Conservation (phyloP, 176 grass and related monocot genomes). For the Bonia amplexicaulis region DNA sequence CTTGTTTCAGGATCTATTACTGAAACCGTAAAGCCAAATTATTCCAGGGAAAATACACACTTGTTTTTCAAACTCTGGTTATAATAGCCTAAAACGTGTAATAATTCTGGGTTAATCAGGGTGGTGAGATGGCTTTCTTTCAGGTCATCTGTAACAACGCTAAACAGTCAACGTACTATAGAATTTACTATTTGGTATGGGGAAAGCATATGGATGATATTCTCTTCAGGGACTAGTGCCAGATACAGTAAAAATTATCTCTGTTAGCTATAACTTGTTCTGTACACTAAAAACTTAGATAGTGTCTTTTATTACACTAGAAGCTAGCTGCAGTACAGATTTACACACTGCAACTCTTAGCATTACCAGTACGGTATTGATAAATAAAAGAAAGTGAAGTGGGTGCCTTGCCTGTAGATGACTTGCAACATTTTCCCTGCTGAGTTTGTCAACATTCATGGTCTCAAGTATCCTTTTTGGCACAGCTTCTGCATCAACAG, state of each 20-base stretch:
- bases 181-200: not conserved
- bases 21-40: not conserved
- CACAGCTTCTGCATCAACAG: slow-evolving; percentile 69
- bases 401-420: slow-evolving; percentile 72
- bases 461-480: slow-evolving; percentile 97
- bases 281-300: not conserved
- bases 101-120: not conserved
- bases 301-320: not conserved
- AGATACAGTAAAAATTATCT: not conserved
- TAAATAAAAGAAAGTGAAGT: not conserved
- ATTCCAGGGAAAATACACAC: not conserved
- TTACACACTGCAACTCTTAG: not conserved
- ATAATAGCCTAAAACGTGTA: not conserved
- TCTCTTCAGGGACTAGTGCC: not conserved
- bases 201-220: not conserved
- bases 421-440: slow-evolving; percentile 95
- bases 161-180: not conserved
- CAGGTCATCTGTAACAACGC: not conserved
- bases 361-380: not conserved
- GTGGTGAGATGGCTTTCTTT: not conserved
- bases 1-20: slow-evolving; percentile 5
- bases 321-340: not conserved
- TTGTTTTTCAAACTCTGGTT: not conserved
- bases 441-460: slow-evolving; percentile 97
- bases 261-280: not conserved